Evolutionary conservation across 495 filamentous ascomycete species (phyloP).

Genomic region (Xylaria nigripes): DNA sequence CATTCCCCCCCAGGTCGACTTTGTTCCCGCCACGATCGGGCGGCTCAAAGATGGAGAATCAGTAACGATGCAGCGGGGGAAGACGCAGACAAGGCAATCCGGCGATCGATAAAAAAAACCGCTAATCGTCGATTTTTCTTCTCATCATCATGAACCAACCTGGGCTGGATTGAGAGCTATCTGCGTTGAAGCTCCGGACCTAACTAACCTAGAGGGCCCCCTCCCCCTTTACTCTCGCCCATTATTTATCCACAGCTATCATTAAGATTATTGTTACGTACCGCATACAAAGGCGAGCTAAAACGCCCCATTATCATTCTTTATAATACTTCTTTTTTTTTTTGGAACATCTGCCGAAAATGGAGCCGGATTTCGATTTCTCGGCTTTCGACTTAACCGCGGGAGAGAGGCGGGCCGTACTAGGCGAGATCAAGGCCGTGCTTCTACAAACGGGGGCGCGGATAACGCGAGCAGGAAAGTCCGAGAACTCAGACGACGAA

Average conservation of each 20-base stretch:
- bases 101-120: background rate
- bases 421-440: background rate
- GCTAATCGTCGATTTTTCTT: background rate
- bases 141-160: background rate
- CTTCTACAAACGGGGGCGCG: background rate
- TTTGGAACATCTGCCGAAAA: background rate
- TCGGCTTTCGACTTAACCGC: constrained; percentile 1
- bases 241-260: background rate
- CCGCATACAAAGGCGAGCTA: too few species aligned
- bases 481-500: background rate
- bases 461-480: background rate
- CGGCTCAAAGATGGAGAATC: background rate
- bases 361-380: background rate
- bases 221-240: too few species aligned
- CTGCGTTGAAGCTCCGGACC: background rate
- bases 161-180: background rate
- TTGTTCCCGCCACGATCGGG: background rate
- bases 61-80: background rate
- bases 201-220: too few species aligned
- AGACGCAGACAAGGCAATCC: background rate
- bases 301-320: background rate
- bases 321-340: too few species aligned
- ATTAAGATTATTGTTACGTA: too few species aligned
- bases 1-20: background rate
- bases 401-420: background rate